A percentile compares a stretch with the other conserved stretches of the same genome.
These are phyloP conservation scores for Eucalyptus cloeziana DNA, from an alignment of 345 rosid species.

Conservation along the genomic window DNA sequence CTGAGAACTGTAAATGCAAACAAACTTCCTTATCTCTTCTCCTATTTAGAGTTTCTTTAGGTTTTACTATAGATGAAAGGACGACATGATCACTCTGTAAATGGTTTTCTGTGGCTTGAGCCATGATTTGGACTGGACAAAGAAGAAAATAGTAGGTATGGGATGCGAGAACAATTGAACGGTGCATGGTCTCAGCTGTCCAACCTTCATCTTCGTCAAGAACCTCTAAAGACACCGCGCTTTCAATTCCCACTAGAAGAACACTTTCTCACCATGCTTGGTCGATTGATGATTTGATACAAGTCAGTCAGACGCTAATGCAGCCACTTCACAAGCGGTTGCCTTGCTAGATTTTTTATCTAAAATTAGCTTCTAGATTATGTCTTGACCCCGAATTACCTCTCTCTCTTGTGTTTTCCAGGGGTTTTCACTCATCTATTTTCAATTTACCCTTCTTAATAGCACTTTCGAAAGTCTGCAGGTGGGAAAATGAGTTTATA, in stretches of 20 bases:
- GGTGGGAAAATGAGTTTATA: no score
- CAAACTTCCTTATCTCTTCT: neutral
- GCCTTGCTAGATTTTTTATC: neutral
- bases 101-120: neutral
- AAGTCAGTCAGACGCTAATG: neutral
- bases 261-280: neutral
- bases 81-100: accelerated
- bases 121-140: neutral
- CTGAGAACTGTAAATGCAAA: neutral
- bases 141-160: accelerated
- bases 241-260: neutral
- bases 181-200: neutral
- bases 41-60: neutral
- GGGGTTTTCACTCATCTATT: no score
- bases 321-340: accelerated
- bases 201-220: neutral
- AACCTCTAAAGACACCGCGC: neutral
- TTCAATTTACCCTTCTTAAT: no score
- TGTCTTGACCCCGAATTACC: no score
- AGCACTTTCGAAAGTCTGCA: no score
- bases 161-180: neutral
- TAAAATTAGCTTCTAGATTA: no score
- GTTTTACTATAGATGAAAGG: neutral
- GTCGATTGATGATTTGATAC: neutral
- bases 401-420: no score